These are phyloP conservation scores for Rachicladosporium sp. DNA, from an alignment of 2,329 filamentous ascomycete genomes.

Conservation along the genomic window DNA sequence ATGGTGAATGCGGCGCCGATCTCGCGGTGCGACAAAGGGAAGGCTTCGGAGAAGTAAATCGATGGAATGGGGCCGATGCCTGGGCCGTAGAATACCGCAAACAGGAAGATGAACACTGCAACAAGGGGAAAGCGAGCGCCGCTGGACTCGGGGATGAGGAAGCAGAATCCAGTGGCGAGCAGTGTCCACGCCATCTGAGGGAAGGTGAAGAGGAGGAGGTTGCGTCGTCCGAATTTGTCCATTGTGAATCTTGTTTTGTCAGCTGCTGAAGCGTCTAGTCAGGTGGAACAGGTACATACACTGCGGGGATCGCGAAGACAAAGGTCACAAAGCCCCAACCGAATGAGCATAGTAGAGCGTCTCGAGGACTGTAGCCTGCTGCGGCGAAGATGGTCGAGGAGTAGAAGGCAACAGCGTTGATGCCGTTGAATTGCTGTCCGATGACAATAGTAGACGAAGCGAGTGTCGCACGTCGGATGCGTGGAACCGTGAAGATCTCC, in stretches of 20 bases:
- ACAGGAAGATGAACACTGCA: slow-evolving; percentile 31
- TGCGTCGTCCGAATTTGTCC: slow-evolving; percentile 30
- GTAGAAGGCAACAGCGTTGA: slow-evolving; percentile 28
- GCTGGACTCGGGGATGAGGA: slow-evolving; percentile 19
- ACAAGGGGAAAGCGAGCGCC: slow-evolving; percentile 22
- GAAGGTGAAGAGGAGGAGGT: slow-evolving; percentile 30
- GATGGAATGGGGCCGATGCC: slow-evolving; percentile 25
- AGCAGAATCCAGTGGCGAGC: slow-evolving; percentile 31
- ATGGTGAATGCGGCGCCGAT: slow-evolving; percentile 34
- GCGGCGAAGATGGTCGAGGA: slow-evolving; percentile 20
- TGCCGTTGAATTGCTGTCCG: slow-evolving; percentile 11
- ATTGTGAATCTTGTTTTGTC: slow-evolving; percentile 28
- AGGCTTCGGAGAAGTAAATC: slow-evolving; percentile 49
- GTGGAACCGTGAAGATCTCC: slow-evolving; percentile 15
- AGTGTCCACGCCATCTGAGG: slow-evolving; percentile 36
- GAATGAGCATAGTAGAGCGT: slow-evolving; percentile 42
- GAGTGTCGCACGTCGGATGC: slow-evolving; percentile 14
- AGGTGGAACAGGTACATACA: too few species aligned
- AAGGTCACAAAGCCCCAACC: slow-evolving; percentile 49
- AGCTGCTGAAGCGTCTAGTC: too few species aligned
- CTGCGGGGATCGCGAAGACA: slow-evolving; percentile 45
- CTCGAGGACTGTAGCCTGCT: slow-evolving; percentile 27
- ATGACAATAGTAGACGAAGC: slow-evolving; percentile 12
- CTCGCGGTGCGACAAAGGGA: slow-evolving; percentile 55
- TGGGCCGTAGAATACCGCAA: slow-evolving; percentile 37